Evolutionary conservation across 2,329 filamentous ascomycete genomes (phyloP).

Genomic region (Amauroascus niger): DNA sequence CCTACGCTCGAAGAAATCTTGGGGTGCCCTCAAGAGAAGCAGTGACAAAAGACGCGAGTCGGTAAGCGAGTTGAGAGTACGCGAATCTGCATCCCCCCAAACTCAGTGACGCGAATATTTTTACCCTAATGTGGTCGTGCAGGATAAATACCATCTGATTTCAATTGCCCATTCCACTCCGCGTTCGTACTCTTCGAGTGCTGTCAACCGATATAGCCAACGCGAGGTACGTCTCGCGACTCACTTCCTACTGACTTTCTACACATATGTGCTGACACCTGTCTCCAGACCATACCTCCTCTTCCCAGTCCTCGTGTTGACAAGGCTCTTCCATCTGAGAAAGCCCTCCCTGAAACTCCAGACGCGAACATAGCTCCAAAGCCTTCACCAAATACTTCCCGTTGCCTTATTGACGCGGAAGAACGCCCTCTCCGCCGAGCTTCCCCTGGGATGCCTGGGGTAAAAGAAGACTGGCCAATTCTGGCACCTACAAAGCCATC

Average conservation of each 20-base stretch:
- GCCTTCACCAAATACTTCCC: background rate
- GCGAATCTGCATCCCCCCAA: background rate
- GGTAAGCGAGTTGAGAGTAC: background rate
- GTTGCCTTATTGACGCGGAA: slow-evolving; percentile 10
- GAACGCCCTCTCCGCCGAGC: slow-evolving; percentile 3
- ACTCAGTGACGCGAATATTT: background rate
- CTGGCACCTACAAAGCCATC: slow-evolving; percentile 8
- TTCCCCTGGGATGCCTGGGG: slow-evolving; percentile 5
- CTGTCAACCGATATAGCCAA: background rate
- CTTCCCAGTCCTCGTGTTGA: slow-evolving; percentile 1
- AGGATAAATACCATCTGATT: slow-evolving; percentile 5
- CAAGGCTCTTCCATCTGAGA: slow-evolving; percentile 15
- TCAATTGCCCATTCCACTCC: background rate
- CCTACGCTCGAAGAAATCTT: slow-evolving; percentile 11
- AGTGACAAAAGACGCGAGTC: slow-evolving; percentile 2
- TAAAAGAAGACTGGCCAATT: slow-evolving; percentile 15
- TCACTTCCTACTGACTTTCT: background rate
- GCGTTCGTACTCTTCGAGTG: slow-evolving; percentile 5
- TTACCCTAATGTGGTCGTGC: background rate
- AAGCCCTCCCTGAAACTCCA: slow-evolving; percentile 16
- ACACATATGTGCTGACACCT: too few relatives aligned
- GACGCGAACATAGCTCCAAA: background rate
- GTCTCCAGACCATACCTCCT: background rate
- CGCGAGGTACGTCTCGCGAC: background rate
- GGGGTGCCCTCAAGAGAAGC: background rate